Base-by-base conservation (phyloP, 176 grass and related monocot species). In the Ensete glaucum region DNA sequence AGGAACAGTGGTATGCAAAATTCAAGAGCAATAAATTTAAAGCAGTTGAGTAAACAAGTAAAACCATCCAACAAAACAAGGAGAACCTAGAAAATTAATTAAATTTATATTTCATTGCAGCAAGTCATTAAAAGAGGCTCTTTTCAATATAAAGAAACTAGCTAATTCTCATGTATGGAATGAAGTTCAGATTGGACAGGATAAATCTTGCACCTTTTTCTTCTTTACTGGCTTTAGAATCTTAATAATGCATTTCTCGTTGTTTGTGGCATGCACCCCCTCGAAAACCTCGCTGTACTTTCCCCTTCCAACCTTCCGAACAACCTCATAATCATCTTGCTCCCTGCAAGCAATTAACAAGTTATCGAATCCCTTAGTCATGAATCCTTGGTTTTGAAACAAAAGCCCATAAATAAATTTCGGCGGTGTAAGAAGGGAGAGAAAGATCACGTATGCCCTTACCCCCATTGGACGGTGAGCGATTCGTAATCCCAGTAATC, bases 401-500 rank as follows among this genome's bases (percentile, higher is more conserved):
- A 64, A 15, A 73, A 43, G 9, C 15, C 58, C 16, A 21, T 65
- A 43, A 49, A 59, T 56, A 66, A 80, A 73, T 56, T 64, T 70
- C 72, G 54, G 23, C 11, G 10, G 23, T 21, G 34, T 65, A 84
- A 76, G 66, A 48, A 75, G 23, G 24, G 9, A 25, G 12, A 12
- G 5, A 52, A 5, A 63, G 63, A 63, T 77, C 80, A 25, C 57
- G 15, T 57, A 15, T 23, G 58, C 63, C 8, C 70, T 50, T 87
- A 99, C 86, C 95, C 95, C 95, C 90, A 99, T 26, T 87, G 77
- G 64, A 99, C 86, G 69, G 88, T 79, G 52, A 99, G 90, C 26
- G 86, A 80, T 76, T 99, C 95, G 81, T 99, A 94, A 82, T 99
- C 95, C 88, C 90, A 99, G 82, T 93, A 99, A 50, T 94, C 91